Percentiles rank a stretch among this genome's conserved stretches.
Evolutionary conservation across 306 rosid genomes (phyloP).

Genomic region (Vachellia pachyceras): DNA sequence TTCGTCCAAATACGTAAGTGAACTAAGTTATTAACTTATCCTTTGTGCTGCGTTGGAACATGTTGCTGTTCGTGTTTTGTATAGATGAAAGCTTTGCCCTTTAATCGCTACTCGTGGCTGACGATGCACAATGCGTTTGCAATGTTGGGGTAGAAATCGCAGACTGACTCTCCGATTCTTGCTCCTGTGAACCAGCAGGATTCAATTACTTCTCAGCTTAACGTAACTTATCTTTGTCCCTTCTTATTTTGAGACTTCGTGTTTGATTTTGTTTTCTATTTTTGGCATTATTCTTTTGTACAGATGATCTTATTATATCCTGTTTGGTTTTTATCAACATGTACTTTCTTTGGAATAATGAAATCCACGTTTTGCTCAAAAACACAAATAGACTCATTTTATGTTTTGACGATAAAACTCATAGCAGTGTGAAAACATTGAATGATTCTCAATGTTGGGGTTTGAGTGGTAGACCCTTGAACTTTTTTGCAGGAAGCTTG

Average conservation of each 20-base stretch:
- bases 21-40: background rate
- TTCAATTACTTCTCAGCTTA: conserved; percentile 79
- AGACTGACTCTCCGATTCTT: conserved; percentile 63
- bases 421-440: background rate
- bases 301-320: background rate
- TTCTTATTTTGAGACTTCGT: background rate
- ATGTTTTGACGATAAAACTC: background rate
- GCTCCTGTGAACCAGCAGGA: conserved; percentile 87
- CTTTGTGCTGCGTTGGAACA: background rate
- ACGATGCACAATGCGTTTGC: conserved; percentile 91
- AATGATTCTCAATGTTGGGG: conserved; percentile 2
- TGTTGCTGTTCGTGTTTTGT: conserved; percentile 22
- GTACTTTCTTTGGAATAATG: background rate
- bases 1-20: background rate
- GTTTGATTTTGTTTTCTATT: background rate
- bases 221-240: conserved; percentile 50
- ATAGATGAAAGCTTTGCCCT: conserved; percentile 78
- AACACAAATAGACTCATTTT: background rate
- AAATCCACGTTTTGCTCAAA: background rate
- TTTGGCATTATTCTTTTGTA: background rate
- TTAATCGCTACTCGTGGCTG: conserved; percentile 83
- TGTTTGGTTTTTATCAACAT: background rate
- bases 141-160: conserved; percentile 67
- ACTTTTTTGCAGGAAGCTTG: no score
- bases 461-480: no score